A percentile compares a stretch with the other conserved stretches of the same genome.
phyloP scores from a whole-genome alignment of 306 rosid species.

The Mucuna pruriens region DNA sequence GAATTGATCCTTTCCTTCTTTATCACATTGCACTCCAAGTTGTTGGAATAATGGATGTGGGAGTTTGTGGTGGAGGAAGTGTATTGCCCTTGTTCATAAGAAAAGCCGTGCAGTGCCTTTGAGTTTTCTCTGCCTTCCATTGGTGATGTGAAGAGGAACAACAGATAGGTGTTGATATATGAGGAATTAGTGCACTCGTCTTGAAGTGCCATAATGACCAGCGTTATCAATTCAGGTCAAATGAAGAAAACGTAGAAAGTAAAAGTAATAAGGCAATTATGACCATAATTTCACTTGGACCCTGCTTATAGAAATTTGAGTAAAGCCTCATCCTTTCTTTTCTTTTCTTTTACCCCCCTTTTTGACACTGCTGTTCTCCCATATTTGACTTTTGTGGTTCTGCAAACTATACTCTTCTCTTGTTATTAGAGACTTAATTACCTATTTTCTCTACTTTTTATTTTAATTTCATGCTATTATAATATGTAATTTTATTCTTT shows the following conservation, averaged over 20 bases:
- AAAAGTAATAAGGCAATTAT: constrained; percentile 46
- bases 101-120: background rate
- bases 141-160: background rate
- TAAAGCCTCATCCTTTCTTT: background rate
- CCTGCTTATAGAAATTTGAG: constrained; percentile 29
- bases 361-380: constrained; percentile 26
- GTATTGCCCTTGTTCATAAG: background rate
- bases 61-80: background rate
- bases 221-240: constrained; percentile 46
- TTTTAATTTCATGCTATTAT: no score
- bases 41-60: background rate
- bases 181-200: constrained; percentile 11
- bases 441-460: background rate
- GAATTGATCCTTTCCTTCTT: no score
- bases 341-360: background rate
- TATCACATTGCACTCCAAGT: constrained; percentile 7
- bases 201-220: constrained; percentile 40
- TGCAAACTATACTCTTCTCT: background rate
- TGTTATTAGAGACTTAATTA: background rate
- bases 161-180: constrained; percentile 31
- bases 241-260: constrained; percentile 51
- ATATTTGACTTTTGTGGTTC: constrained; percentile 24
- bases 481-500: no score
- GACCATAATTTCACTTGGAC: constrained; percentile 47
- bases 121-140: constrained; percentile 45